phyloP scores from a whole-genome alignment of 2,329 filamentous ascomycete genomes.

The Zasmidium angulare region DNA sequence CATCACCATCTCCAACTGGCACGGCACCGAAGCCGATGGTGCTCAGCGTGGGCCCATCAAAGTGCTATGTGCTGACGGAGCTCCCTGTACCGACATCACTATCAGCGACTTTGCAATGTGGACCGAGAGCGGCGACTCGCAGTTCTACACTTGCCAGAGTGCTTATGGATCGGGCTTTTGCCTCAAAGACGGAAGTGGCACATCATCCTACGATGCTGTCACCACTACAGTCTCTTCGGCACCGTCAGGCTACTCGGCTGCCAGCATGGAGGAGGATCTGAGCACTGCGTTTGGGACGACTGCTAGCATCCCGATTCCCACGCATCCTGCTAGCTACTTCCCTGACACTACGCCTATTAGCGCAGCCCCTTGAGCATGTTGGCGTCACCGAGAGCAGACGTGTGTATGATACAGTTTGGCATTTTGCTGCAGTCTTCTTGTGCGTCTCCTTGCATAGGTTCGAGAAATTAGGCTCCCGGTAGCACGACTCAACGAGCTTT shows the following conservation, averaged over 20 bases:
- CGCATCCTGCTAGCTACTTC: slow-evolving; percentile 42
- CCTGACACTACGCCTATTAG: slow-evolving; percentile 38
- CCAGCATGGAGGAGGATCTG: slow-evolving; percentile 39
- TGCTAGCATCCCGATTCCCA: slow-evolving; percentile 43
- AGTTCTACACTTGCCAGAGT: slow-evolving; percentile 49
- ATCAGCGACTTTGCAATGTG: slow-evolving; percentile 55
- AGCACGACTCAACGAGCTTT: too few relatives aligned
- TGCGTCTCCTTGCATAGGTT: too few relatives aligned
- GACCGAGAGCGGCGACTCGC: slow-evolving; percentile 46
- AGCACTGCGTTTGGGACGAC: slow-evolving; percentile 34
- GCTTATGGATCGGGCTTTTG: slow-evolving; percentile 38
- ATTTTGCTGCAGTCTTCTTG: too few relatives aligned
- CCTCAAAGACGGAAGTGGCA: neutral
- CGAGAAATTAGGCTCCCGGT: too few relatives aligned
- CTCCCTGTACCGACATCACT: slow-evolving; percentile 54
- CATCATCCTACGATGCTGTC: slow-evolving; percentile 31
- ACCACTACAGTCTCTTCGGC: slow-evolving; percentile 38
- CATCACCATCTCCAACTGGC: slow-evolving; percentile 58
- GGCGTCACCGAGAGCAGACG: too few relatives aligned
- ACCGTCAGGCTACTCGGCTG: slow-evolving; percentile 40
- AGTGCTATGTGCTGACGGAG: slow-evolving; percentile 50
- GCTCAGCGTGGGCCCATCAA: slow-evolving; percentile 54
- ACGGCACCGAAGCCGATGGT: slow-evolving; percentile 54
- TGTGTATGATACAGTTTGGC: too few relatives aligned
- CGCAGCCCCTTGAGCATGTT: neutral